A percentile compares a stretch with the other conserved stretches of the same genome.
These are phyloP conservation scores for Kandelia obovata DNA, from an alignment of 345 rosid genomes.

Conservation along the genomic window DNA sequence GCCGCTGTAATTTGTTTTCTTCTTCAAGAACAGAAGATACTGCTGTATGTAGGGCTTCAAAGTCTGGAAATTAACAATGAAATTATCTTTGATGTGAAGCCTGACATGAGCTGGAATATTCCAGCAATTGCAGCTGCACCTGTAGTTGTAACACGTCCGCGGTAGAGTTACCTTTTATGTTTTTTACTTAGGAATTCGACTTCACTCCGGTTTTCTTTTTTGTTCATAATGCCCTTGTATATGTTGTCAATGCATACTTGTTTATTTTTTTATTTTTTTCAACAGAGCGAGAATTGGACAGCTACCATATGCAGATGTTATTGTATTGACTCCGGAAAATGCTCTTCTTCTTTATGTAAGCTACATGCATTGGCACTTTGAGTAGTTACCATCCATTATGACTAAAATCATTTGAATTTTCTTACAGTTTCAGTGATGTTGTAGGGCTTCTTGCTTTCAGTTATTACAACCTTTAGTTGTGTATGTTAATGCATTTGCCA, in stretches of 20 bases:
- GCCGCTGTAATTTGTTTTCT: conserved; percentile 80
- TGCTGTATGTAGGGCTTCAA: conserved; percentile 81
- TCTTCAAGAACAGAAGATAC: conserved; percentile 77
- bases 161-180: conserved; percentile 40
- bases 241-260: conserved; percentile 3
- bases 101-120: conserved; percentile 87
- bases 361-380: conserved; percentile 7
- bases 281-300: conserved; percentile 65
- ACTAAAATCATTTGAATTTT: background rate
- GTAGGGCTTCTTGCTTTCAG: too few relatives aligned
- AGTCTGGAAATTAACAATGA: conserved; percentile 72
- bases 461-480: background rate
- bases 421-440: background rate
- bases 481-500: background rate
- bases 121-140: conserved; percentile 88
- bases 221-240: conserved; percentile 1
- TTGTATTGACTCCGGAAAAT: conserved; percentile 80
- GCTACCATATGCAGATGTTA: conserved; percentile 63
- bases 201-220: background rate
- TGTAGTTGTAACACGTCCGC: conserved; percentile 72
- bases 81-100: conserved; percentile 65
- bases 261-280: conserved; percentile 16
- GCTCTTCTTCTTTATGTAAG: conserved; percentile 82
- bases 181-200: conserved; percentile 6
- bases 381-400: background rate